Evolutionary conservation across 805 yeast genomes (phyloP).

Genomic region (Clavispora vitiphila): DNA sequence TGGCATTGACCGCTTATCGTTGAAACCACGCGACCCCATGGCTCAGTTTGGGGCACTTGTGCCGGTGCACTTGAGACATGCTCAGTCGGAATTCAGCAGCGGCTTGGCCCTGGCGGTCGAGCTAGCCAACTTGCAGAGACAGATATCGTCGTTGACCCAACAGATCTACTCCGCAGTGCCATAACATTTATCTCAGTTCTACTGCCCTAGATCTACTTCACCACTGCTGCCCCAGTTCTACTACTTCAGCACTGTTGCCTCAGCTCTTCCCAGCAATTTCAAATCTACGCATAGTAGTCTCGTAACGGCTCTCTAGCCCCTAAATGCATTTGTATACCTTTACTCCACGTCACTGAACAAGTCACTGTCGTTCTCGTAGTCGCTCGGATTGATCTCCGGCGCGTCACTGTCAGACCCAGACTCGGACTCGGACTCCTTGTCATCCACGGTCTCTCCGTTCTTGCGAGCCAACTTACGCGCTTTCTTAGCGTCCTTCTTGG

Average conservation of each 20-base stretch:
- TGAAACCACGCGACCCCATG: conserved; percentile 13
- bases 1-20: background rate
- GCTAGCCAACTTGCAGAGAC: conserved; percentile 16
- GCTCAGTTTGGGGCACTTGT: conserved; percentile 47
- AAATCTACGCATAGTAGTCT: too few relatives aligned
- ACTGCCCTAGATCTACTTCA: too few relatives aligned
- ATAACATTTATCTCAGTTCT: too few relatives aligned
- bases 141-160: conserved; percentile 11
- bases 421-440: conserved; percentile 18
- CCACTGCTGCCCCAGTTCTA: too few relatives aligned
- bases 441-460: conserved; percentile 22
- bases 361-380: conserved; percentile 49
- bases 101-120: conserved; percentile 24
- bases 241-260: too few relatives aligned
- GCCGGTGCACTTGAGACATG: conserved; percentile 34
- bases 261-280: too few relatives aligned
- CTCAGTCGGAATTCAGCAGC: conserved; percentile 33
- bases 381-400: conserved; percentile 36
- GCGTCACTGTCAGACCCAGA: conserved; percentile 20
- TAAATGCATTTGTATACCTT: background rate
- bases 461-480: conserved; percentile 59
- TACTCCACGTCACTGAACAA: conserved; percentile 35
- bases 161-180: background rate
- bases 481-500: conserved; percentile 67
- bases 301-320: background rate